Percentiles rank a stretch among this genome's conserved stretches.
These are phyloP conservation scores for Verticillium zaregamsianum DNA, from an alignment of 2,329 filamentous ascomycete species.

Conservation along the genomic window DNA sequence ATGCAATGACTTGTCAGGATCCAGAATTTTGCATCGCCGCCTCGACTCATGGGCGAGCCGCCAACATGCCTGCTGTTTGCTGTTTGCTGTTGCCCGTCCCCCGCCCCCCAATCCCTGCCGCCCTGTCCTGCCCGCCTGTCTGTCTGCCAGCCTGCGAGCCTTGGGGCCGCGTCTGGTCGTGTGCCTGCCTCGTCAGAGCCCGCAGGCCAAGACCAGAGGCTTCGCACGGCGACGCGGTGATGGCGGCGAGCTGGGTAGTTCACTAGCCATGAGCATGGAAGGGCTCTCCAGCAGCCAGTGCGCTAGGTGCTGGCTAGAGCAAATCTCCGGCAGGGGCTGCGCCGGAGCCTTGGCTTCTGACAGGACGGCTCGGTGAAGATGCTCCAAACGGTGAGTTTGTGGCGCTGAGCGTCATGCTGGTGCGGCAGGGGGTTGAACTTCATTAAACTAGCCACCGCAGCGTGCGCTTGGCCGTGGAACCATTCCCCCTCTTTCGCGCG, in stretches of 20 bases:
- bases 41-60: neutral
- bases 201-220: neutral
- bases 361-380: constrained; percentile 1
- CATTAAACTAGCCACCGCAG: constrained; percentile 3
- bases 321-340: constrained; percentile 3
- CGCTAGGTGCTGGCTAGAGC: neutral
- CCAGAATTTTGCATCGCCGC: neutral
- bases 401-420: constrained; percentile 1
- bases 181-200: neutral
- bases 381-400: constrained; percentile 4
- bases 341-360: constrained; percentile 1
- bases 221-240: neutral
- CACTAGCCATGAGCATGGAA: neutral
- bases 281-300: neutral
- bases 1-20: neutral
- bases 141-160: neutral
- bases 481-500: neutral
- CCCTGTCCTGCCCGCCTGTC: neutral
- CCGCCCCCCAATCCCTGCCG: neutral
- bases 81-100: too few species aligned
- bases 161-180: neutral
- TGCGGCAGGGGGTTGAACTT: neutral
- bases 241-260: neutral
- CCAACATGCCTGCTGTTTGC: neutral
- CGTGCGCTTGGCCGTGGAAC: neutral